Evolutionary conservation across 805 yeast species (phyloP), one percentile per base, ranked within the genome.

Genomic region (Nakazawaea molendinolei): DNA sequence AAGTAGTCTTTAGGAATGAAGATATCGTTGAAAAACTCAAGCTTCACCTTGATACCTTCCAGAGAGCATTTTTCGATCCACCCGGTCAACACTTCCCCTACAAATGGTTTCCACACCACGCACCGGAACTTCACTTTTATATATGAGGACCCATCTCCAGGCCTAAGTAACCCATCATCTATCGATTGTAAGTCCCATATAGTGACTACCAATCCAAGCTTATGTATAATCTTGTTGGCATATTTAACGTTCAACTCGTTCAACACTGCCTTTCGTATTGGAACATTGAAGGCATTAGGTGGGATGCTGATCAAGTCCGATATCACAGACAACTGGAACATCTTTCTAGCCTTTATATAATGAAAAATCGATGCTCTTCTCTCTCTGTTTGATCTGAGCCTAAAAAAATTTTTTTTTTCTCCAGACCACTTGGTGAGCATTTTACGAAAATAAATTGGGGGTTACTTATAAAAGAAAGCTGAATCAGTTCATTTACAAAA

Each of bases 141-240:
- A 49, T 69, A 89, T 4, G 86, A 70, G 2, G 89, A 86, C 7
- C 98, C 97, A 58, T 92, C 97, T 7, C 98, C 97, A 1, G 95
- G 95, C 49, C 78, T 82, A 41, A 92, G 65, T 44, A 85, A 67
- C 4, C 97, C 98, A 48, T 92, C 97, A 33, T 84, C 85, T 18
- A 83, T 77, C n/a, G 70, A 71, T 30, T 79, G 59, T 4, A 92
- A 55, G 53, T 92, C 98, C 79, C 90, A 90, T 13, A 90, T 69
- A 2, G 92, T 69, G 13, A 92, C 61, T 29, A 86, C 89, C 3
- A 92, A 68, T 2, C 99, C 99, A 14, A 87, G 64, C 50, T 82
- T 82, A 34, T 80, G 81, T 28, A 92, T 73, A 39, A 92, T 79
- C 50, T 82, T 84, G 59, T 92, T 90, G 33, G 95, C 75, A 52